Percentiles rank a stretch among this genome's conserved stretches.
Evolutionary conservation across 2,329 filamentous ascomycete genomes (phyloP).

Genomic region (Penicillium sp.): DNA sequence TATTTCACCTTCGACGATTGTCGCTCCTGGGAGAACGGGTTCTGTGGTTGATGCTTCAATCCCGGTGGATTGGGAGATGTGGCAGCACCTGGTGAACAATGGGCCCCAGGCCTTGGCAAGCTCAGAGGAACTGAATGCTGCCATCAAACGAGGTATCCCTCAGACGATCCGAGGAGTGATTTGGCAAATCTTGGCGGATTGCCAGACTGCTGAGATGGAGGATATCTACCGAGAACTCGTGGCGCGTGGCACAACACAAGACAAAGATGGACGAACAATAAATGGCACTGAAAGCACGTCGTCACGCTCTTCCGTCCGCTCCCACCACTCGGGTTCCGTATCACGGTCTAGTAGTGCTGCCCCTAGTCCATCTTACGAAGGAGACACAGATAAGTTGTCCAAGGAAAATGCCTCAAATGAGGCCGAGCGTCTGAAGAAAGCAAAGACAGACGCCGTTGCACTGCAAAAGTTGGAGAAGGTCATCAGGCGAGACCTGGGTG

Average conservation of each 20-base stretch:
- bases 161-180: conserved; percentile 96
- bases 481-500: conserved; percentile 86
- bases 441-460: conserved; percentile 71
- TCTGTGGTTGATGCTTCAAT: conserved; percentile 70
- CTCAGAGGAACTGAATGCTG: conserved; percentile 81
- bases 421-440: conserved; percentile 71
- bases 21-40: conserved; percentile 51
- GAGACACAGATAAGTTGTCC: conserved; percentile 60
- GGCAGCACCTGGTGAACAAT: conserved; percentile 94
- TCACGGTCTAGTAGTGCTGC: conserved; percentile 54
- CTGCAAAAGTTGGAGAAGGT: conserved; percentile 83
- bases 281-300: conserved; percentile 64
- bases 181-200: conserved; percentile 95
- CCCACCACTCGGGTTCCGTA: conserved; percentile 65
- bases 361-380: conserved; percentile 59
- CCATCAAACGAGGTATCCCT: conserved; percentile 90
- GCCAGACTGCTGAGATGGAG: conserved; percentile 89
- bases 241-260: conserved; percentile 75
- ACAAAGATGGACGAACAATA: conserved; percentile 59
- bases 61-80: conserved; percentile 97
- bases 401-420: conserved; percentile 64
- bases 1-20: conserved; percentile 28
- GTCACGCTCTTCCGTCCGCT: conserved; percentile 81
- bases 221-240: conserved; percentile 79
- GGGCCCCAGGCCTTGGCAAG: conserved; percentile 87